phyloP scores from a whole-genome alignment of 768 basidiomycete species.

The Pluteus cervinus region DNA sequence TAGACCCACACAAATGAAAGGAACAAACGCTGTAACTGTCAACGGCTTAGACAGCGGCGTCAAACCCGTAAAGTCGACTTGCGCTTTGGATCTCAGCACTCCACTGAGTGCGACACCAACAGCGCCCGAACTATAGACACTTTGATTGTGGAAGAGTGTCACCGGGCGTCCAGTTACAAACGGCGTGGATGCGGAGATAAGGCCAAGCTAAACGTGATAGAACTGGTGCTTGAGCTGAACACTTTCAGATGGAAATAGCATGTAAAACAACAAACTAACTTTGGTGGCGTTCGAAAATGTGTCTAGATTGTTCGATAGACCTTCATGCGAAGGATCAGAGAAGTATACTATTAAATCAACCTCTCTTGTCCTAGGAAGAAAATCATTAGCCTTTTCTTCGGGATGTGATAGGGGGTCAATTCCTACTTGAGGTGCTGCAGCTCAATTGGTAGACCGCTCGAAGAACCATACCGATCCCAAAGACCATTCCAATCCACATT shows the following conservation, averaged over 20 bases:
- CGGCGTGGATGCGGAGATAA: slow-evolving; percentile 69
- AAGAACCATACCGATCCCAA: slow-evolving; percentile 31
- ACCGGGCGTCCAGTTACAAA: slow-evolving; percentile 73
- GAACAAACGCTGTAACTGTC: slow-evolving; percentile 47
- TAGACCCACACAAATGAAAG: not conserved
- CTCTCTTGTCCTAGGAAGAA: slow-evolving; percentile 18
- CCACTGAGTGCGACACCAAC: slow-evolving; percentile 52
- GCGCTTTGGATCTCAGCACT: slow-evolving; percentile 5
- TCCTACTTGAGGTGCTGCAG: slow-evolving; percentile 33
- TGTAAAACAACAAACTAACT: slow-evolving; percentile 22
- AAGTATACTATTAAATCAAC: slow-evolving; percentile 43
- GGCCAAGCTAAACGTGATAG: slow-evolving; percentile 55
- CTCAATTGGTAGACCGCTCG: slow-evolving; percentile 27
- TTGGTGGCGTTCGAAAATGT: slow-evolving; percentile 40
- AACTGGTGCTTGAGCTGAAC: too few relatives aligned
- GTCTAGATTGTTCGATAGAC: slow-evolving; percentile 38
- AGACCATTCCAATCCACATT: slow-evolving; percentile 41
- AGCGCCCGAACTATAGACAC: slow-evolving; percentile 57
- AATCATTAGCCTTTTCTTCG: not conserved
- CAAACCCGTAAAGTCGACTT: slow-evolving; percentile 33
- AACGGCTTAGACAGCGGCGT: slow-evolving; percentile 38
- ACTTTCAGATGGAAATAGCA: not conserved
- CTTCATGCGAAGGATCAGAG: slow-evolving; percentile 53
- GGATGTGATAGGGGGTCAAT: slow-evolving; percentile 1
- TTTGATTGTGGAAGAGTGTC: slow-evolving; percentile 56